Conservation (phyloP, 139 green algal species). For the Chlorella sp. region DNA sequence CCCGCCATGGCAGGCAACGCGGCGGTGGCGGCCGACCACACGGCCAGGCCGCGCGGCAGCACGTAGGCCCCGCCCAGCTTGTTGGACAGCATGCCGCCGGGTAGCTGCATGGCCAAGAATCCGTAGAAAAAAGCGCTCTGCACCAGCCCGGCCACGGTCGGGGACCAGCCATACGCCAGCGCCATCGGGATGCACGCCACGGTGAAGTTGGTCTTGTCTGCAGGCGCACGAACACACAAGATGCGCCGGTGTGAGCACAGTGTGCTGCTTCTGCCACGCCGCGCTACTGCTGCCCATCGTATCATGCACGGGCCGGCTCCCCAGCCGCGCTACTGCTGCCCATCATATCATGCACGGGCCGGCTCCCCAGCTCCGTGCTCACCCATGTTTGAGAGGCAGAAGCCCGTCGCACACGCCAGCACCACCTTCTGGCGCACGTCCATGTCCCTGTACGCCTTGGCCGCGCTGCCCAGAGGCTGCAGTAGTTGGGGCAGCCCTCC, state of each 20-base stretch:
- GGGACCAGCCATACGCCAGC: constrained; percentile 80
- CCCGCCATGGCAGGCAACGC: constrained; percentile 3
- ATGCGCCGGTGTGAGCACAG: too few species aligned
- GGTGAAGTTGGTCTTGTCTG: constrained; percentile 90
- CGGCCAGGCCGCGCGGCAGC: constrained; percentile 69
- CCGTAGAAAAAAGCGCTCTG: constrained; percentile 30
- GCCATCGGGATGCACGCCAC: constrained; percentile 97
- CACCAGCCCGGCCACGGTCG: constrained; percentile 76
- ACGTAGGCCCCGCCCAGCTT: constrained; percentile 62
- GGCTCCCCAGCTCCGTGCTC: too few species aligned
- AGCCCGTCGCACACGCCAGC: not conserved
- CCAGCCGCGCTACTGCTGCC: too few species aligned
- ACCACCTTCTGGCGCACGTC: not conserved
- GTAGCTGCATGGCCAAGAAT: constrained; percentile 70
- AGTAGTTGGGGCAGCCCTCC: too few species aligned
- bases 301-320: too few species aligned
- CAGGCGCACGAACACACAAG: not conserved
- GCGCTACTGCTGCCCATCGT: too few species aligned
- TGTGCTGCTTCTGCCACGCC: too few species aligned
- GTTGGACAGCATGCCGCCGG: constrained; percentile 76
- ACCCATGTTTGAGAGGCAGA: constrained; percentile 13
- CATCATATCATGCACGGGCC: too few species aligned
- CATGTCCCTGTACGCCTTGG: not conserved
- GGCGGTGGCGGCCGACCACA: constrained; percentile 78
- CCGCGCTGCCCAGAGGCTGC: too few species aligned